Evolutionary conservation across 2,329 filamentous ascomycete genomes (phyloP).

Genomic region (Fusarium solani-melongenae): DNA sequence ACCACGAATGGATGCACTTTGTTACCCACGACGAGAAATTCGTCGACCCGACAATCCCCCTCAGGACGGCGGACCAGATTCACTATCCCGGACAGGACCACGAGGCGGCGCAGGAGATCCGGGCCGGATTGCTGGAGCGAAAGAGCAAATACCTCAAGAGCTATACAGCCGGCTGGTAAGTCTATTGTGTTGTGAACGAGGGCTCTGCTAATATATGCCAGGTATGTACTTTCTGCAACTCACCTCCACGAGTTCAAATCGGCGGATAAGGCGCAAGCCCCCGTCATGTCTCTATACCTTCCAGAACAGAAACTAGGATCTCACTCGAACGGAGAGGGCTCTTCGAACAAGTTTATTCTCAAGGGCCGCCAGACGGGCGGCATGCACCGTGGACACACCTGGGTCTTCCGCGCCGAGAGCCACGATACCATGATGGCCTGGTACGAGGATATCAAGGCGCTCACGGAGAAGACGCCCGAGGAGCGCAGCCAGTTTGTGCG

Average conservation of each 20-base stretch:
- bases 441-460: conserved; percentile 90
- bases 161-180: conserved; percentile 93
- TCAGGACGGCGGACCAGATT: conserved; percentile 84
- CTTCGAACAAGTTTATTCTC: conserved; percentile 96
- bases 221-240: conserved; percentile 95
- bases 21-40: conserved; percentile 85
- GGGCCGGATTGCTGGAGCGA: conserved; percentile 90
- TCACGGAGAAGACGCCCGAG: conserved; percentile 89
- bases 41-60: conserved; percentile 83
- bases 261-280: conserved; percentile 90
- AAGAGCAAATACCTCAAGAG: conserved; percentile 99
- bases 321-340: conserved; percentile 83
- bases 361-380: conserved; percentile 94
- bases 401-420: conserved; percentile 77
- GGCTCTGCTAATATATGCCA: conserved; percentile 49
- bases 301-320: conserved; percentile 96
- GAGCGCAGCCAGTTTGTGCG: conserved; percentile 90
- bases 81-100: conserved; percentile 92
- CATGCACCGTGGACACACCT: conserved; percentile 85
- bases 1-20: conserved; percentile 89
- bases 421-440: conserved; percentile 98
- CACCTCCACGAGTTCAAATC: conserved; percentile 99
- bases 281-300: conserved; percentile 95
- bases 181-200: neutral
- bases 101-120: conserved; percentile 82